Percentiles rank a stretch among this genome's conserved stretches.
These are phyloP conservation scores for Saccharum spontaneum DNA, from an alignment of 176 grass and related monocot species.

Conservation along the genomic window DNA sequence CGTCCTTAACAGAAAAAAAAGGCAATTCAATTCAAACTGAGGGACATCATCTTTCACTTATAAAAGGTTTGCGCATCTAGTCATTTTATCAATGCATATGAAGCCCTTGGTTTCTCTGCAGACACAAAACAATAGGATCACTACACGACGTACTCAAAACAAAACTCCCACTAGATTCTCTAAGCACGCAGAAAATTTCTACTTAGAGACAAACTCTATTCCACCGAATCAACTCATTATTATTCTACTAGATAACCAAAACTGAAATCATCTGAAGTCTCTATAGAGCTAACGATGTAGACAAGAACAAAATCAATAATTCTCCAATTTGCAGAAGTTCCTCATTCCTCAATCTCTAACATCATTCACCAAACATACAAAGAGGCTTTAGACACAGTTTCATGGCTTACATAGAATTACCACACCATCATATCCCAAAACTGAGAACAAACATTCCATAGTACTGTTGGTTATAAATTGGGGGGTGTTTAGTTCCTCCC, in stretches of 20 bases:
- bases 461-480: background rate
- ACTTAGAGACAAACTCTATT: background rate
- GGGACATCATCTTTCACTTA: background rate
- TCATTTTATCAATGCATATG: slow-evolving; percentile 6
- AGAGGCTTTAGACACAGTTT: background rate
- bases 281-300: background rate
- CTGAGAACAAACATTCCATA: background rate
- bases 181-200: background rate
- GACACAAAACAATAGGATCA: background rate
- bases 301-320: background rate
- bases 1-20: background rate
- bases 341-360: background rate
- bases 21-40: background rate
- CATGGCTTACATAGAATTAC: background rate
- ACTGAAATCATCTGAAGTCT: slow-evolving; percentile 8
- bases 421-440: background rate
- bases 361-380: background rate
- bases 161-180: background rate
- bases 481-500: too few species aligned
- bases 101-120: background rate
- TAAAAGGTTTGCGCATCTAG: background rate
- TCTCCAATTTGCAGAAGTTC: background rate
- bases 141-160: background rate
- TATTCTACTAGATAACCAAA: background rate
- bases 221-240: background rate